phyloP scores from a whole-genome alignment of 1,284 basidiomycete species.

The Tylopilus sp. region DNA sequence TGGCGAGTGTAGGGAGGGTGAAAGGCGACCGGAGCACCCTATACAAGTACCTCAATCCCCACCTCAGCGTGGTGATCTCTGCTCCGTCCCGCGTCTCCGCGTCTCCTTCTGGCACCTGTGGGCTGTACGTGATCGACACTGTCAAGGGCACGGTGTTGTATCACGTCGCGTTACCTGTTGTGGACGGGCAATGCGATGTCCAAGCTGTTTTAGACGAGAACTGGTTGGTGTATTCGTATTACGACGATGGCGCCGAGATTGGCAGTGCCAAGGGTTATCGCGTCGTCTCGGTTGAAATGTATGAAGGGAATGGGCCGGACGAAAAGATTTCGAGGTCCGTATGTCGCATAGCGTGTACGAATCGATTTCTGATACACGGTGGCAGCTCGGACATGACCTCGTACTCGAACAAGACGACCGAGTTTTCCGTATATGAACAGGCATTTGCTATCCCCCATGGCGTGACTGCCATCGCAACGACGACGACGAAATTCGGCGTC shows the following conservation, averaged over 20 bases:
- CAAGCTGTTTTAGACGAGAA: slow-evolving; percentile 81
- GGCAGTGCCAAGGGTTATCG: slow-evolving; percentile 64
- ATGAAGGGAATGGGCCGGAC: slow-evolving; percentile 68
- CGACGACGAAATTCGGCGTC: slow-evolving; percentile 86
- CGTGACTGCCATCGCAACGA: slow-evolving; percentile 70
- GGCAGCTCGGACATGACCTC: slow-evolving; percentile 71
- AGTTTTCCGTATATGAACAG: slow-evolving; percentile 63
- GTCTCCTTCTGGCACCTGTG: slow-evolving; percentile 40
- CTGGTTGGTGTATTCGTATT: slow-evolving; percentile 90
- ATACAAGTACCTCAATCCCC: slow-evolving; percentile 94
- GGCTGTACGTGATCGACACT: slow-evolving; percentile 75
- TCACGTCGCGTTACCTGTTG: slow-evolving; percentile 52
- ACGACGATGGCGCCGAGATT: slow-evolving; percentile 54
- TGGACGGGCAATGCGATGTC: slow-evolving; percentile 56
- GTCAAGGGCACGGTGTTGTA: slow-evolving; percentile 79
- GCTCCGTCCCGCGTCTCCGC: slow-evolving; percentile 23
- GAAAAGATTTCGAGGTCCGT: slow-evolving; percentile 69
- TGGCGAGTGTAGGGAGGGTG: slow-evolving; percentile 83
- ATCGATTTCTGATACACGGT: background rate
- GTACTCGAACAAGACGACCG: slow-evolving; percentile 54
- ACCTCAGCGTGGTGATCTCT: slow-evolving; percentile 70
- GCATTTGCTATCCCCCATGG: slow-evolving; percentile 71
- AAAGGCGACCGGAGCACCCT: slow-evolving; percentile 84
- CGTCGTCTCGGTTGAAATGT: slow-evolving; percentile 82
- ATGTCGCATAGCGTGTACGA: background rate